Percentiles rank a stretch among this genome's conserved stretches.
Conservation (phyloP, 2,329 filamentous ascomycete species). For the Graphilbum fragrans region DNA sequence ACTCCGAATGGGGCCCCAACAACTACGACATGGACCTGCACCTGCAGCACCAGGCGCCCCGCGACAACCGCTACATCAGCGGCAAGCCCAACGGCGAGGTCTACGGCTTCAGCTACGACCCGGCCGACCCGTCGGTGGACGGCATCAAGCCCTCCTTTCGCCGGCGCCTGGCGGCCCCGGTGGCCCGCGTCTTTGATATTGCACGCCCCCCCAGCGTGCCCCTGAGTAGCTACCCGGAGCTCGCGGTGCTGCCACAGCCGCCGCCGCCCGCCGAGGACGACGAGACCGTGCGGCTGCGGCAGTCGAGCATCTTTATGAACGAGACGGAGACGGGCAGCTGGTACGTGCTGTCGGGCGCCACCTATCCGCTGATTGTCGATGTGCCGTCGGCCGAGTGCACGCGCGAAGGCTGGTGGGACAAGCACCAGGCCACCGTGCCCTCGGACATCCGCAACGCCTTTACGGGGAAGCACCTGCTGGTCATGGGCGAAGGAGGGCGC, state of each 20-base stretch:
- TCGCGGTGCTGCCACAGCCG: slow-evolving; percentile 81
- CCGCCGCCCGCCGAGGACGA: slow-evolving; percentile 45
- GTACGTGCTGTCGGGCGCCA: slow-evolving; percentile 82
- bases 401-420: slow-evolving; percentile 11
- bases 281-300: slow-evolving; percentile 37
- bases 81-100: slow-evolving; percentile 75
- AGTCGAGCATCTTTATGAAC: slow-evolving; percentile 69
- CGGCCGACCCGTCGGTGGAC: slow-evolving; percentile 12
- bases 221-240: slow-evolving; percentile 53
- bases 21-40: slow-evolving; percentile 81
- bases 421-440: slow-evolving; percentile 13
- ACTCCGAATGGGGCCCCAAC: slow-evolving; percentile 91
- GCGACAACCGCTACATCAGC: slow-evolving; percentile 83
- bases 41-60: slow-evolving; percentile 65
- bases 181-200: slow-evolving; percentile 82
- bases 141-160: slow-evolving; percentile 47
- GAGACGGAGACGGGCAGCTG: slow-evolving; percentile 77
- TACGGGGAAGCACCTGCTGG: slow-evolving; percentile 58
- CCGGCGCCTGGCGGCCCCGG: slow-evolving; percentile 61
- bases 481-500: no score
- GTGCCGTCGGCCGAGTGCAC: slow-evolving; percentile 10
- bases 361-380: slow-evolving; percentile 65
- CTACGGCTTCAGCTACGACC: slow-evolving; percentile 62
- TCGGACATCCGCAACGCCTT: slow-evolving; percentile 47
- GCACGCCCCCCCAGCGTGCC: slow-evolving; percentile 58